Evolutionary conservation across 805 yeast species (phyloP).

Genomic region (Blastobotrys chiropterorum): DNA sequence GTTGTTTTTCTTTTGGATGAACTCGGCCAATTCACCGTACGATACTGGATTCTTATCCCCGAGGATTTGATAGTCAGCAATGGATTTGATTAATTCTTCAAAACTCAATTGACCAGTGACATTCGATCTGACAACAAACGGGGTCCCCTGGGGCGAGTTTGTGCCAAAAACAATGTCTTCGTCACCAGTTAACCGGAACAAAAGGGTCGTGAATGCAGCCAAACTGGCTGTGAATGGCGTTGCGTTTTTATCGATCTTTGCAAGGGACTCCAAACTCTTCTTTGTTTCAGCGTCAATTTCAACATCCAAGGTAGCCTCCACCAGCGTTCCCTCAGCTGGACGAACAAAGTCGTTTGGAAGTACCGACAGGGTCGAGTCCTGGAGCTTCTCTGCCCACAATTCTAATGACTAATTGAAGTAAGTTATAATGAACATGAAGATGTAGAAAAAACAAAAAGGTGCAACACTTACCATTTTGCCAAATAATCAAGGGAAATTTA

Average conservation of each 20-base stretch:
- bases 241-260: constrained; percentile 16
- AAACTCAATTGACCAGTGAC: constrained; percentile 36
- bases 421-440: neutral
- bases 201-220: constrained; percentile 61
- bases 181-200: constrained; percentile 83
- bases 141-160: constrained; percentile 40
- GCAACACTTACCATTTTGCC: no score
- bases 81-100: constrained; percentile 42
- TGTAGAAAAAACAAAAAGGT: no score
- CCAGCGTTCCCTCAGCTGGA: constrained; percentile 61
- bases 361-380: constrained; percentile 78
- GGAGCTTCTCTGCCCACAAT: constrained; percentile 62
- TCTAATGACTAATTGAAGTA: constrained; percentile 23
- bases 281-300: constrained; percentile 25
- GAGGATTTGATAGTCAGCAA: constrained; percentile 34
- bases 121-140: constrained; percentile 58
- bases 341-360: constrained; percentile 83
- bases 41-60: constrained; percentile 35
- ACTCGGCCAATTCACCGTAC: constrained; percentile 50
- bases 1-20: constrained; percentile 43
- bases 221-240: constrained; percentile 47
- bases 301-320: constrained; percentile 50
- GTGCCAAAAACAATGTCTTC: constrained; percentile 90
- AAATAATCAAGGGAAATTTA: no score
- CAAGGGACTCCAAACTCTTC: constrained; percentile 15